Percentiles rank a stretch among this genome's conserved stretches.
Evolutionary conservation across 371 early-diverging fungal species (phyloP).

Genomic region (Syncephalastrum contaminatum): DNA sequence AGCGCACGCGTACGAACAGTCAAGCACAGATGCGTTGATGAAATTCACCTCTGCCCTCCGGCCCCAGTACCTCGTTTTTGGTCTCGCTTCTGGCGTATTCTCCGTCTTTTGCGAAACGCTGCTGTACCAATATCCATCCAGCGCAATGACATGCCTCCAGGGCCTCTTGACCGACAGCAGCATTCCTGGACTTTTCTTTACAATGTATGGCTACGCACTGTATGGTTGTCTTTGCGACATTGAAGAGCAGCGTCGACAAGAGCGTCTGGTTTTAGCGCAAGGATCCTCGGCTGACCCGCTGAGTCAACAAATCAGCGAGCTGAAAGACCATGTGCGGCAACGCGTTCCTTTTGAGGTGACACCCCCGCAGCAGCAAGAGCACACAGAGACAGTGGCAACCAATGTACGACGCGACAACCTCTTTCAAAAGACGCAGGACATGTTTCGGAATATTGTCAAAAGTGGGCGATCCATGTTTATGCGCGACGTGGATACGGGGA

Average conservation of each 20-base stretch:
- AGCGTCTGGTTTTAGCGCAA: slow-evolving; percentile 3
- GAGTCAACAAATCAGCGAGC: too few species aligned
- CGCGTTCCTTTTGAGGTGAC: too few species aligned
- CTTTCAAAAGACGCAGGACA: slow-evolving; percentile 35
- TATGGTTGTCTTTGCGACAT: slow-evolving; percentile 9
- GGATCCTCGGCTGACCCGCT: too few species aligned
- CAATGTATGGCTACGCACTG: slow-evolving; percentile 17
- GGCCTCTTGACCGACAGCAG: slow-evolving; percentile 13
- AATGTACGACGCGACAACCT: slow-evolving; percentile 32
- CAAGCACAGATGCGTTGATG: slow-evolving; percentile 17
- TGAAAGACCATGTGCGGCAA: too few species aligned
- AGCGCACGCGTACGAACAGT: slow-evolving; percentile 16
- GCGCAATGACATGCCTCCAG: slow-evolving; percentile 24
- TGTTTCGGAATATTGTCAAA: slow-evolving; percentile 49
- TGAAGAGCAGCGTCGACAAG: slow-evolving; percentile 12
- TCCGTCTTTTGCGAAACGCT: slow-evolving; percentile 31
- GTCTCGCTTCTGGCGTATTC: slow-evolving; percentile 22
- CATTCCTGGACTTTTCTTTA: slow-evolving; percentile 17
- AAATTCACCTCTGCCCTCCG: slow-evolving; percentile 29
- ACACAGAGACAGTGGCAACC: slow-evolving; percentile 31
- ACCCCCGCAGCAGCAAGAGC: slow-evolving; percentile 8
- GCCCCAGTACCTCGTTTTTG: slow-evolving; percentile 31
- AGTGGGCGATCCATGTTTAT: slow-evolving; percentile 53
- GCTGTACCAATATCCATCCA: slow-evolving; percentile 12
- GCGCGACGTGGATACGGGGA: slow-evolving; percentile 46